These are phyloP conservation scores for Ustilago vetiveriae DNA, from an alignment of 1,284 basidiomycete genomes.

Conservation along the genomic window DNA sequence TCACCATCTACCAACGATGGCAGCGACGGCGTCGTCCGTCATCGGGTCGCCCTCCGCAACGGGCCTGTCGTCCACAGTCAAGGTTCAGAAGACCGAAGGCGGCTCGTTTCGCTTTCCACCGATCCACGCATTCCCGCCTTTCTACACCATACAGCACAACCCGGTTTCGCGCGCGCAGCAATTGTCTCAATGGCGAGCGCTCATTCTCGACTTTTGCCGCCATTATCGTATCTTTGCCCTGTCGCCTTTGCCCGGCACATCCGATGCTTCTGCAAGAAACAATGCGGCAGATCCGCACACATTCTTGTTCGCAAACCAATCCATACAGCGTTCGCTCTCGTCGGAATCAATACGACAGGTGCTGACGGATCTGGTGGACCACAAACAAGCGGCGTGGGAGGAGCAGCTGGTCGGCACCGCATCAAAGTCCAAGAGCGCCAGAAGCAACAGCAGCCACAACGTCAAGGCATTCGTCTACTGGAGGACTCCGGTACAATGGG, in stretches of 20 bases:
- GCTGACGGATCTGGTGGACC: conserved; percentile 50
- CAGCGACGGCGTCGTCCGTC: background rate
- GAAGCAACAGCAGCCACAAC: background rate
- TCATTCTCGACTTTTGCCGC: conserved; percentile 69
- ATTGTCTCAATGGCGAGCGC: conserved; percentile 69
- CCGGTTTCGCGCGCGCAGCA: conserved; percentile 69
- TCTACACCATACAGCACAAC: conserved; percentile 72
- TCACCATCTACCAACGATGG: background rate
- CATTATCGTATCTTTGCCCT: conserved; percentile 68
- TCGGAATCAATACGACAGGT: conserved; percentile 42
- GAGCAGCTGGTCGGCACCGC: conserved; percentile 7
- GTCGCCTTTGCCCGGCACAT: conserved; percentile 54
- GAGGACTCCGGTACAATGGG: conserved; percentile 72
- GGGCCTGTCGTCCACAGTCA: background rate
- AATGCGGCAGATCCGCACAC: conserved; percentile 20
- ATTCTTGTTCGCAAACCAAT: conserved; percentile 27
- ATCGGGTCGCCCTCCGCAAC: conserved; percentile 9
- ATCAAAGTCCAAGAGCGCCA: conserved; percentile 54
- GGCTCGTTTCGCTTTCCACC: conserved; percentile 68
- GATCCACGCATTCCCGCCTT: conserved; percentile 72
- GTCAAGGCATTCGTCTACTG: conserved; percentile 69
- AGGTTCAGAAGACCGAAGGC: background rate
- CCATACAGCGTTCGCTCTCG: conserved; percentile 39
- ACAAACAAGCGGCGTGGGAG: conserved; percentile 44
- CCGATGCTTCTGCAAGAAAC: background rate